phyloP scores from a whole-genome alignment of 1,284 basidiomycete species.

The Rhodotorula sp. region DNA sequence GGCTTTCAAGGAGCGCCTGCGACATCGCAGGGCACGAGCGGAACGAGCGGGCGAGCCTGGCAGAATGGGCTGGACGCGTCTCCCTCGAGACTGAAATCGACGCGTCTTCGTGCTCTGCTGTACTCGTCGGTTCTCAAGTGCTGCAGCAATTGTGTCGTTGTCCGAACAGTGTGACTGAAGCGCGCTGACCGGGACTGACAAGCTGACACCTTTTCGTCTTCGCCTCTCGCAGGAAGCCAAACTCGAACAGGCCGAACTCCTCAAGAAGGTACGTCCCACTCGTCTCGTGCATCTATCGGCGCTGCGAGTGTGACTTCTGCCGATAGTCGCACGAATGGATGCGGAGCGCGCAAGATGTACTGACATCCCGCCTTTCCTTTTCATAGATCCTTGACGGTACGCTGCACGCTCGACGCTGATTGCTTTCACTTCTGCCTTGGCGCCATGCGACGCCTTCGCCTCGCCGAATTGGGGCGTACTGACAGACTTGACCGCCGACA shows the following conservation, averaged over 20 bases:
- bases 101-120: too few species aligned
- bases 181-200: too few species aligned
- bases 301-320: neutral
- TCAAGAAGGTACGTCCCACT: conserved; percentile 42
- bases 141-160: too few species aligned
- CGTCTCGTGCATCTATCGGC: neutral
- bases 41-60: too few species aligned
- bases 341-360: too few species aligned
- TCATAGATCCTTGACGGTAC: conserved; percentile 43
- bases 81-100: too few species aligned
- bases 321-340: too few species aligned
- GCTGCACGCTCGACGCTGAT: neutral
- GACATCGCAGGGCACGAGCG: too few species aligned
- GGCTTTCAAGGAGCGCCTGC: too few species aligned
- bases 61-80: too few species aligned
- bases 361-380: neutral
- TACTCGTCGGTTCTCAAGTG: too few species aligned
- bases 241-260: conserved; percentile 43
- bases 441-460: neutral
- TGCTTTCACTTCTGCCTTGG: neutral
- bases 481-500: conserved; percentile 17
- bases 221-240: conserved; percentile 42
- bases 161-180: too few species aligned
- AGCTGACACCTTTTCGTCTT: neutral
- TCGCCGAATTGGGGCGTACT: neutral